Conservation (phyloP, 768 basidiomycete genomes). For the Antrodiella citrinella region DNA sequence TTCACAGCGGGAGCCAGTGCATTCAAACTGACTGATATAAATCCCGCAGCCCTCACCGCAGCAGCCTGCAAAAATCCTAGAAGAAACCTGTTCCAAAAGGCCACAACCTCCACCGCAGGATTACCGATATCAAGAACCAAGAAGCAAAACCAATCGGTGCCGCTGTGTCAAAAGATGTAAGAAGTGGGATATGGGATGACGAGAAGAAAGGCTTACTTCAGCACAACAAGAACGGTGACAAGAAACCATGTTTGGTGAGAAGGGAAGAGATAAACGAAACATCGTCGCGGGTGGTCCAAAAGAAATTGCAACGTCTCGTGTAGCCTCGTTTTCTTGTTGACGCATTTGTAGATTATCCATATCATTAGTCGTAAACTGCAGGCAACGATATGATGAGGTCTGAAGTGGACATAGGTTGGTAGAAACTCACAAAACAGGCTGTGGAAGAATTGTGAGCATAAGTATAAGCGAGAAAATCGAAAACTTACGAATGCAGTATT, state of each 20-base stretch:
- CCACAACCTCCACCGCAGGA: slow-evolving; percentile 55
- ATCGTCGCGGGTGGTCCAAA: slow-evolving; percentile 89
- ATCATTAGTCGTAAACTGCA: slow-evolving; percentile 29
- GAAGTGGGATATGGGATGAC: background rate
- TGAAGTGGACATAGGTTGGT: background rate
- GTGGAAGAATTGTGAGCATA: slow-evolving; percentile 2
- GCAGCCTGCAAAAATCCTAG: slow-evolving; percentile 74
- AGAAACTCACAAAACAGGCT: slow-evolving; percentile 79
- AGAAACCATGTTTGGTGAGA: slow-evolving; percentile 94
- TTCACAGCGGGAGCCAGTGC: slow-evolving; percentile 85
- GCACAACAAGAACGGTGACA: slow-evolving; percentile 50
- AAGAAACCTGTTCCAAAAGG: slow-evolving; percentile 60
- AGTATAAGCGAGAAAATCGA: slow-evolving; percentile 2
- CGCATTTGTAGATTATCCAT: slow-evolving; percentile 62
- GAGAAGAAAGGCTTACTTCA: slow-evolving; percentile 50
- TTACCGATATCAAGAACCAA: slow-evolving; percentile 84
- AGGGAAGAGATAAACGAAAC: slow-evolving; percentile 86
- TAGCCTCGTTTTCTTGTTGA: slow-evolving; percentile 49
- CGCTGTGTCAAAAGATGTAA: slow-evolving; percentile 28
- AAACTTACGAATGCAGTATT: slow-evolving; percentile 87
- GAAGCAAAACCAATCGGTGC: slow-evolving; percentile 86
- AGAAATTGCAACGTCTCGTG: slow-evolving; percentile 85
- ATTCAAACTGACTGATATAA: slow-evolving; percentile 64
- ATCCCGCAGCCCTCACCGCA: slow-evolving; percentile 84
- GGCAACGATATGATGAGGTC: background rate